Evolutionary conservation across 306 rosid species (phyloP), one percentile per base, ranked within the genome.

Genomic region (Lathyrus tuberosus): DNA sequence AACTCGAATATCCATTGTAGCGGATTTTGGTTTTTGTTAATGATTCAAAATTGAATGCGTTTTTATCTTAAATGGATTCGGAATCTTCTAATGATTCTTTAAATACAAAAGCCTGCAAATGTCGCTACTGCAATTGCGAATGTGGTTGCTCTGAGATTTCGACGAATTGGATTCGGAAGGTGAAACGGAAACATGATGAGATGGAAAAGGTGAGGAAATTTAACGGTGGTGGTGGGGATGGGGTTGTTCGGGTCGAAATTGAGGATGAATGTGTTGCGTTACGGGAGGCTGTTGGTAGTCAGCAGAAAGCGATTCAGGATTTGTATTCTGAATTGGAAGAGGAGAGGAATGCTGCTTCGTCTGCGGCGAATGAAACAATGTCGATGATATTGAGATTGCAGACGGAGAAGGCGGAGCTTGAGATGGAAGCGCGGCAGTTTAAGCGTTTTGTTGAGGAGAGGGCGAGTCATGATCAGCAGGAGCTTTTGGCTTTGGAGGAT

Each of bases 311-410:
- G 0, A 82, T 95, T 48, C 95, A 91, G 35, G 84, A 84, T 71
- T 71, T 95, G 82, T 79, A 79, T 59, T 77, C 75, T 2, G 99
- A 95, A 68, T 82, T 95, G 81, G 99, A 95, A 44, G 97, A 89
- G 83, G 99, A 95, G 85, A 87, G 99, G 69, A 91, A 82, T 79
- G 99, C 99, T 3, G 86, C 99, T 18, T 84, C 99, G 0, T 78
- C 99, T 0, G 99, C 99, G 3, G 97, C 99, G 0, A 95, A 77
- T 18, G 99, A 95, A 84, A 92, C 99, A 1, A 91, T 95, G 99
- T 86, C 96, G 2, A 95, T 95, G 99, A 95, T 95, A 52, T 65
- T 95, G 81, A 91, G 97, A 83, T 73, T 95, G 91, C 99, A 95
- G 83, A 78, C 92, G 69, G 99, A 95, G 96, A 95, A 95, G 88